Percentiles rank a stretch among this genome's conserved stretches.
Evolutionary conservation across 2,329 filamentous ascomycete genomes (phyloP).

Genomic region (Leptoxyphium fumago): DNA sequence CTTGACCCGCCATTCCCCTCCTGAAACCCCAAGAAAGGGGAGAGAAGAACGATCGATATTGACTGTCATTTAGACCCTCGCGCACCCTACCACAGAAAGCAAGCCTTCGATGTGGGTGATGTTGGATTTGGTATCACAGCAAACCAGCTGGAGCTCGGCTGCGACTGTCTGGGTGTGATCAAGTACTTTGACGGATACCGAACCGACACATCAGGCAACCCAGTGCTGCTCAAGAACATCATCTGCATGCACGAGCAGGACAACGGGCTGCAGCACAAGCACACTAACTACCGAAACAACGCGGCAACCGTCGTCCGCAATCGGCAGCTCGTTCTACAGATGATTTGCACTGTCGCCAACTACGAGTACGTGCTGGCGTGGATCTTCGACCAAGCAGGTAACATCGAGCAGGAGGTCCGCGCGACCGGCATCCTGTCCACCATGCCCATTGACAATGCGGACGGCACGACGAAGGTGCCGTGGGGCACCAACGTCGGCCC

Average conservation of each 20-base stretch:
- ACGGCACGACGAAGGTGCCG: constrained; percentile 45
- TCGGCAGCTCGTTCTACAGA: constrained; percentile 51
- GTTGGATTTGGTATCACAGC: constrained; percentile 48
- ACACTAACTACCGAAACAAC: constrained; percentile 52
- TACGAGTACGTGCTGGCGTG: constrained; percentile 57
- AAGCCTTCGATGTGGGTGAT: constrained; percentile 59
- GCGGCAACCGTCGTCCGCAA: constrained; percentile 46
- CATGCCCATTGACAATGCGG: constrained; percentile 8
- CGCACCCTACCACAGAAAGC: constrained; percentile 51
- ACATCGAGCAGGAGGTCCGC: constrained; percentile 45
- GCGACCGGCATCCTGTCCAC: constrained; percentile 53
- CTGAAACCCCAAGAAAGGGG: no score
- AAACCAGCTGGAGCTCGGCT: constrained; percentile 45
- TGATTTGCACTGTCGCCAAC: constrained; percentile 54
- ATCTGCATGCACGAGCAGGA: constrained; percentile 58
- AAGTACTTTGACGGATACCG: constrained; percentile 65
- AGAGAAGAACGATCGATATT: no score
- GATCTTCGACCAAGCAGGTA: constrained; percentile 49
- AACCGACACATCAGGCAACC: constrained; percentile 38
- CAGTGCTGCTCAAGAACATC: constrained; percentile 42
- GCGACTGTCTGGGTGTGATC: constrained; percentile 74
- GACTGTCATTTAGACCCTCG: constrained; percentile 39
- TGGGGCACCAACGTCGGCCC: constrained; percentile 37
- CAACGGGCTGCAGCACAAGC: constrained; percentile 54
- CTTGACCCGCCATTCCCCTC: no score